phyloP scores from a whole-genome alignment of 2,329 filamentous ascomycete genomes.

The Colletotrichum tofieldiae region DNA sequence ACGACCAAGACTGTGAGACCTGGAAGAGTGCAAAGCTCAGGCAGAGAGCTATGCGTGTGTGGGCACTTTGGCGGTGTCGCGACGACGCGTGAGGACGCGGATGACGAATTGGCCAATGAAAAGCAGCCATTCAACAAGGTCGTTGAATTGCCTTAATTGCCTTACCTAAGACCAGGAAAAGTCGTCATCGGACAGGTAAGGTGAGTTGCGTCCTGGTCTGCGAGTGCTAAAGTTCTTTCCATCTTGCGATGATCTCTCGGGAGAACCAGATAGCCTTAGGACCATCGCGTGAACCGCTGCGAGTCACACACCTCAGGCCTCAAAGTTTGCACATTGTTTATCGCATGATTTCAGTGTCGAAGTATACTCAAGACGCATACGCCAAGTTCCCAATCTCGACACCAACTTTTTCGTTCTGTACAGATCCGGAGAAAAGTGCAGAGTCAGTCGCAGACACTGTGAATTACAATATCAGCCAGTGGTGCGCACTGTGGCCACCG shows the following conservation, averaged over 20 bases:
- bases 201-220: neutral
- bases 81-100: constrained; percentile 29
- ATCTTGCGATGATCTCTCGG: constrained; percentile 24
- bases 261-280: constrained; percentile 12
- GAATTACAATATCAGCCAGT: neutral
- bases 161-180: neutral
- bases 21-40: constrained; percentile 15
- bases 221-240: neutral
- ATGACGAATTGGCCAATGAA: constrained; percentile 40
- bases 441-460: constrained; percentile 37
- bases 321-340: constrained; percentile 11
- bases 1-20: neutral
- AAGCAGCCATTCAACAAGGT: neutral
- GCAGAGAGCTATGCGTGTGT: constrained; percentile 8
- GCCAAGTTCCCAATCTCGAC: constrained; percentile 30
- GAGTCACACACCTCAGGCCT: neutral
- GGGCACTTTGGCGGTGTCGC: constrained; percentile 38
- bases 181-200: neutral
- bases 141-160: neutral
- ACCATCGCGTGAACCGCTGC: constrained; percentile 18
- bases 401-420: constrained; percentile 17
- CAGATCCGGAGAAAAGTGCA: constrained; percentile 29
- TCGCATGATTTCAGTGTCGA: constrained; percentile 18
- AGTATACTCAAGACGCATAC: constrained; percentile 16
- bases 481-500: constrained; percentile 25